phyloP scores from a whole-genome alignment of 129 eudicot species.

The Chrysanthemum lavandulifolium region DNA sequence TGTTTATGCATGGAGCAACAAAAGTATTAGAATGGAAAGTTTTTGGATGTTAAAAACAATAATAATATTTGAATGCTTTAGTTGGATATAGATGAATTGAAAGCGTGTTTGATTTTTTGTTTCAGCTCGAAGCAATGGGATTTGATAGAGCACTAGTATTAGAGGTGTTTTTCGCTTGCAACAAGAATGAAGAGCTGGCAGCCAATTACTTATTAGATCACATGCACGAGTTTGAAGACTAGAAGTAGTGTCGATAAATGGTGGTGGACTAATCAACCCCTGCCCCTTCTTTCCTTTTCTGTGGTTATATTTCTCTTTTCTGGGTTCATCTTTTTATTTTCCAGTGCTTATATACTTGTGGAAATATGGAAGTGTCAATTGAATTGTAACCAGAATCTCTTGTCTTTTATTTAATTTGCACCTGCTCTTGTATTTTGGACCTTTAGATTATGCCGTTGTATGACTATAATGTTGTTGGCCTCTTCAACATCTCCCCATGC shows the following conservation, averaged over 20 bases:
- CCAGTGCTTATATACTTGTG: constrained; percentile 48
- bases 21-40: too few species aligned
- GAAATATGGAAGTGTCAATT: constrained; percentile 29
- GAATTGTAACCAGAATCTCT: constrained; percentile 31
- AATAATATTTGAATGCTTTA: background rate
- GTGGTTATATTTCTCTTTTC: constrained; percentile 26
- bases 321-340: constrained; percentile 12
- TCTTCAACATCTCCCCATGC: background rate
- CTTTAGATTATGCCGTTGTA: constrained; percentile 5
- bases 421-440: constrained; percentile 28
- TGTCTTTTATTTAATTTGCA: constrained; percentile 27
- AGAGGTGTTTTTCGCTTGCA: constrained; percentile 82
- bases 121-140: constrained; percentile 85
- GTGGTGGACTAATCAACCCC: constrained; percentile 23
- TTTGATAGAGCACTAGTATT: constrained; percentile 65
- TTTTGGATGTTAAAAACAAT: too few species aligned
- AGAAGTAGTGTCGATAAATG: constrained; percentile 19
- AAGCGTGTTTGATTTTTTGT: background rate
- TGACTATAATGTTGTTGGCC: constrained; percentile 2
- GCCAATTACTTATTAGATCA: constrained; percentile 82
- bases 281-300: background rate
- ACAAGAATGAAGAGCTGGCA: constrained; percentile 84
- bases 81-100: background rate
- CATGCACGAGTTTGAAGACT: constrained; percentile 68
- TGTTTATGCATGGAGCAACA: background rate